phyloP scores from a whole-genome alignment of 2,329 filamentous ascomycete genomes.

The Fusarium anthophilum region DNA sequence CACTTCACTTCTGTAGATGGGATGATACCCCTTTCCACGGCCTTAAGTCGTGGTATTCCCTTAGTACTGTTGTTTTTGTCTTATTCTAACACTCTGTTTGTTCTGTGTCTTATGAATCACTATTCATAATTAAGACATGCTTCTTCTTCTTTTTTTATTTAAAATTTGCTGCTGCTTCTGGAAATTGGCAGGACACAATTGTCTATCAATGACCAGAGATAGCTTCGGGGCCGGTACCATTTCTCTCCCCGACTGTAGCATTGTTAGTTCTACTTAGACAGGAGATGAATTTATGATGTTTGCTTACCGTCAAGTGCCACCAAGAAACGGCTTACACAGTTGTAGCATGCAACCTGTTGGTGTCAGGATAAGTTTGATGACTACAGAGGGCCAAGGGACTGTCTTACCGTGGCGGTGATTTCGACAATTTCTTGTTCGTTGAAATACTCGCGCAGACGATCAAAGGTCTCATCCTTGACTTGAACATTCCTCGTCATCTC shows the following conservation, averaged over 20 bases:
- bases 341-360: slow-evolving; percentile 73
- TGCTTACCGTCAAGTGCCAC: slow-evolving; percentile 79
- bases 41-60: slow-evolving; percentile 30
- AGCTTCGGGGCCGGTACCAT: slow-evolving; percentile 60
- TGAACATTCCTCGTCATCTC: slow-evolving; percentile 82
- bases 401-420: slow-evolving; percentile 75
- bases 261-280: slow-evolving; percentile 41
- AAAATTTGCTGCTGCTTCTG: slow-evolving; percentile 5
- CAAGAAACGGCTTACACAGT: slow-evolving; percentile 85
- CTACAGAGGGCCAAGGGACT: not conserved
- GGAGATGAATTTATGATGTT: slow-evolving; percentile 11
- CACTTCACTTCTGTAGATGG: slow-evolving; percentile 49
- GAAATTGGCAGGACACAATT: not conserved
- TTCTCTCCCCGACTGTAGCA: slow-evolving; percentile 64
- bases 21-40: slow-evolving; percentile 50
- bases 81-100: not conserved
- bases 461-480: slow-evolving; percentile 76
- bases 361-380: slow-evolving; percentile 24
- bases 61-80: slow-evolving; percentile 4
- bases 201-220: slow-evolving; percentile 47
- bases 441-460: slow-evolving; percentile 67
- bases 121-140: not conserved
- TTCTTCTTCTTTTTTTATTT: not conserved
- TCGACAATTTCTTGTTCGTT: slow-evolving; percentile 80
- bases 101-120: not conserved